Conservation (phyloP, 1,284 basidiomycete species). For the Pascua guehoae region DNA sequence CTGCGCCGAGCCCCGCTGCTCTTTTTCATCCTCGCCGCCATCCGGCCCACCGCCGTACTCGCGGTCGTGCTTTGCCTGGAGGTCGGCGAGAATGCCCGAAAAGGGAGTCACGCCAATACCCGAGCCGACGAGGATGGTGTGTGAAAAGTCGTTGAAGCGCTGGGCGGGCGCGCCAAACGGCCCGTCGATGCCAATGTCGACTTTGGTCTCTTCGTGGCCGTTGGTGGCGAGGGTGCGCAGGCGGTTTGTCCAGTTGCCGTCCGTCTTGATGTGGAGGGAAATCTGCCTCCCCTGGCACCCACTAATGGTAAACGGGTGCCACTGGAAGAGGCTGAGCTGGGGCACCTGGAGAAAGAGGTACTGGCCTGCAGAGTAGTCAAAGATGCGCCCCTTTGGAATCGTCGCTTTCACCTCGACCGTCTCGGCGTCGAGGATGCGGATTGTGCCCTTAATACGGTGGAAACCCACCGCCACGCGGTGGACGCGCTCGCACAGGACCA, state of each 20-base stretch:
- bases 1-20: neutral
- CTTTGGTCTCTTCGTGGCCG: slow-evolving; percentile 7
- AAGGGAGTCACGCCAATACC: slow-evolving; percentile 35
- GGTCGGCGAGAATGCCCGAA: slow-evolving; percentile 30
- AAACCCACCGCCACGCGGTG: slow-evolving; percentile 20
- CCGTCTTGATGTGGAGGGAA: slow-evolving; percentile 32
- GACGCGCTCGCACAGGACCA: slow-evolving; percentile 25
- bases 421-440: slow-evolving; percentile 26
- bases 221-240: slow-evolving; percentile 17
- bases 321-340: slow-evolving; percentile 19
- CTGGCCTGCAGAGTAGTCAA: slow-evolving; percentile 28
- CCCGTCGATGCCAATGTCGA: slow-evolving; percentile 28
- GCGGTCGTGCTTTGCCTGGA: slow-evolving; percentile 22
- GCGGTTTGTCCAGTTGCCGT: slow-evolving; percentile 28
- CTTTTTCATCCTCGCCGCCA: neutral
- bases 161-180: slow-evolving; percentile 34
- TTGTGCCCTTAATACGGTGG: slow-evolving; percentile 18
- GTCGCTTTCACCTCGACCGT: slow-evolving; percentile 23
- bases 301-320: slow-evolving; percentile 34
- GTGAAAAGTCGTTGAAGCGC: slow-evolving; percentile 33
- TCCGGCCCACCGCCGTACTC: slow-evolving; percentile 16
- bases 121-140: slow-evolving; percentile 31
- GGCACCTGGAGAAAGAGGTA: slow-evolving; percentile 32
- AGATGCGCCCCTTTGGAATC: slow-evolving; percentile 18
- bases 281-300: slow-evolving; percentile 21